Base-by-base conservation (phyloP, 2,329 filamentous ascomycete genomes). In the Fusarium compactum region DNA sequence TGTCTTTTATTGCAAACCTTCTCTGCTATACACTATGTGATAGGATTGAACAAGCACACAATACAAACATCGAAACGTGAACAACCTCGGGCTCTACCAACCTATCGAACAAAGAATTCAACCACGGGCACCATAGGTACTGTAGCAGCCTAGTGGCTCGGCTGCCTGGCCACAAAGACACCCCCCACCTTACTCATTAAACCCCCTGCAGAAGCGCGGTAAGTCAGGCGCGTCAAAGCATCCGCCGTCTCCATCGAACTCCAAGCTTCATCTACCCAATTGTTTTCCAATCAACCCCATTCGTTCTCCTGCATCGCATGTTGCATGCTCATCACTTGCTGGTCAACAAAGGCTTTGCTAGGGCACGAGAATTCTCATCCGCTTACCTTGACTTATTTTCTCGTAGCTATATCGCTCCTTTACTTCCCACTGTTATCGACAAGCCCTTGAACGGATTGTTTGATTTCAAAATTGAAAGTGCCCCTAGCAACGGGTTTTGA, bases 181-280 rank as follows among this genome's bases (percentile, higher is more conserved):
- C 43, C 48, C 72, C 69, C 73, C 73, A 61, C 59, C 25, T 55
- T 46, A 47, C 45, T 64, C 61, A 76, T 76, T 76, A 71, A 75
- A 74, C 38, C 57, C 73, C 73, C 72, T 76, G 74, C 59, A 71
- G 66, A 55, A 52, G 72, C 72, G 68, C 73, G 69, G 72, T 70
- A 62, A 62, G 50, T 40, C 57, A 52, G 57, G 67, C 73, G 73
- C 69, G 64, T 72, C 65, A 53, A 48, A 51, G 30, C 18, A 20
- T 52, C 32, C 32, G 30, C 25, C 40, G 62, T 67, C 58, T 67
- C 64, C 47, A 44, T 68, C 43, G 29, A 52, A 52, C 50, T 52
- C 46, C 38, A 50, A 62, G 52, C 50, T 51, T 58, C 30, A 38
- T 48, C 48, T 61, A 62, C 27, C 27, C 58, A 41, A 64, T 58